Conservation (phyloP, 2,329 filamentous ascomycete genomes). For the Clarireedia monteithiana region DNA sequence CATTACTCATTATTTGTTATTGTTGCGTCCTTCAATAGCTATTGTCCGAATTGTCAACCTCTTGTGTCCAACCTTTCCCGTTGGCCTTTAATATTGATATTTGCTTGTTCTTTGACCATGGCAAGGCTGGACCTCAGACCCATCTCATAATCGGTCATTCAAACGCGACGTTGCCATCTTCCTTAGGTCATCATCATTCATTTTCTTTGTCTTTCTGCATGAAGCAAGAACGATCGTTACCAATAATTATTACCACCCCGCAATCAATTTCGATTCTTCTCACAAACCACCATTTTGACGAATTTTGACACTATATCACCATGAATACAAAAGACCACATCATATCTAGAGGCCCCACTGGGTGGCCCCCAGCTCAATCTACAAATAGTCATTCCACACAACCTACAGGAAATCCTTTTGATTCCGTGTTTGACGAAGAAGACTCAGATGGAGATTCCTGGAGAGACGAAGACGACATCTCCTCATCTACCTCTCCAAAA, state of each 20-base stretch:
- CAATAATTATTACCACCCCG: background rate
- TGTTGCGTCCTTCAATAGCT: conserved; percentile 11
- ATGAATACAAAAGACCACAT: conserved; percentile 10
- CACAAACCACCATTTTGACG: conserved; percentile 2
- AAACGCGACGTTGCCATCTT: conserved; percentile 1
- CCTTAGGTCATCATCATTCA: background rate
- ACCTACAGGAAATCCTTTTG: conserved; percentile 19
- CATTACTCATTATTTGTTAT: conserved; percentile 9
- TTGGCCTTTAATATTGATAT: conserved; percentile 1
- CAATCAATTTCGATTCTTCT: background rate
- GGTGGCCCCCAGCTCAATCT: conserved; percentile 1
- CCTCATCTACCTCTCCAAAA: conserved; percentile 1
- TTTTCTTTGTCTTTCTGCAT: background rate
- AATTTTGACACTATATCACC: conserved; percentile 8
- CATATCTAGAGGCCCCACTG: conserved; percentile 4
- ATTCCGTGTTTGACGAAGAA: conserved; percentile 19
- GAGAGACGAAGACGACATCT: conserved; percentile 20
- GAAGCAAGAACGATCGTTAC: conserved; percentile 3
- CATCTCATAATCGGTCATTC: conserved; percentile 2
- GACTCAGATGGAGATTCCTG: conserved; percentile 26
- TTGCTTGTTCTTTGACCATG: background rate
- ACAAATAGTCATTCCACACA: conserved; percentile 10
- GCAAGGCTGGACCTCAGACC: conserved; percentile 1
- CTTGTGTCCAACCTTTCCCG: conserved; percentile 11
- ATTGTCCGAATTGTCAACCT: conserved; percentile 1